Base-by-base conservation (phyloP, 495 filamentous ascomycete species). In the Thermothielavioides terrestris region DNA sequence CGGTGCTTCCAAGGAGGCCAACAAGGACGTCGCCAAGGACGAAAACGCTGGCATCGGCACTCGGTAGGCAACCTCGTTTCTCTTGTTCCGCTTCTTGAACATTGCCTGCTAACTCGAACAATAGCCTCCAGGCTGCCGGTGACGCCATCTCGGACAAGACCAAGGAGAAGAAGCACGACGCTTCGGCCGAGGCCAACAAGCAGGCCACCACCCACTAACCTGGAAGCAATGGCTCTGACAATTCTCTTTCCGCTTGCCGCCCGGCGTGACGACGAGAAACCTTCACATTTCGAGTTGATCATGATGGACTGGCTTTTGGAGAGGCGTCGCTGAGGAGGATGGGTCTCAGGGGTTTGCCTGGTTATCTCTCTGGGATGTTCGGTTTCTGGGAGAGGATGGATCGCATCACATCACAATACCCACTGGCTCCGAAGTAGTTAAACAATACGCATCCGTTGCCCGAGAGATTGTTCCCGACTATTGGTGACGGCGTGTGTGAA, bases 11-110 rank as follows among this genome's bases (percentile, higher is more conserved):
- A 83, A 83, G 77, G 78, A 82, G 74, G 70, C 76, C 68, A 82
- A 83, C 75, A 83, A 83, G 75, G 59, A 73, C 28, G 73, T 80
- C 42, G 78, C 78, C 59, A 79, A 82, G 75, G 78, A 82, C 70
- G 59, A 37, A 66, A 63, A 77, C 61, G 73, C 67, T 28, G 53
- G 50, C 38, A n/a, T 75, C 25, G 56, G 69, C 62, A 72, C 70
- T 64, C 78, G 78, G 73, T 76, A 67, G 66, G 70, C 42, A 42
- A 23, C 6, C 14, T 35, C 27, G 38, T 31, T 43, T 42, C 10
- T 42, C 20, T 11, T 23, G 25, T n/a, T 39, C 28, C 27, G 5
- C 8, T 2, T 3, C 17, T 20, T 2, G 10, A 12, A 1, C 11
- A 11, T 4, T 7, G 49, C 6, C 22, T 46, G 41, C 54, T 61